Percentiles rank a stretch among this genome's conserved stretches.
Evolutionary conservation across 495 filamentous ascomycete genomes (phyloP).

Genomic region (Barbatosphaeria neglecta): DNA sequence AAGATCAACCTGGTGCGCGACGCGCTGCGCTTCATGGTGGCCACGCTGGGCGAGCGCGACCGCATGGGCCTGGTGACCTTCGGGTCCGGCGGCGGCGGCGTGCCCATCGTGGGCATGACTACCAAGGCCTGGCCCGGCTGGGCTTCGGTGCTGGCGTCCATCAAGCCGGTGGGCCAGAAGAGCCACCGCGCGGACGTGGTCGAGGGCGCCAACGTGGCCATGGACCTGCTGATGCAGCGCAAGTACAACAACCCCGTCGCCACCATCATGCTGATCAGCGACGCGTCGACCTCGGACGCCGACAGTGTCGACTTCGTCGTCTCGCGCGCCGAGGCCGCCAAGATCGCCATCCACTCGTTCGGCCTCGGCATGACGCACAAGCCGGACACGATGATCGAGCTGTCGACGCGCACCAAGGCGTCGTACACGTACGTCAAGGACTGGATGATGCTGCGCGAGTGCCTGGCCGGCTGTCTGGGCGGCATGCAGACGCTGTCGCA

Average conservation of each 20-base stretch:
- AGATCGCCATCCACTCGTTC: conserved; percentile 95
- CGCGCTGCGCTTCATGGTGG: conserved; percentile 83
- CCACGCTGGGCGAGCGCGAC: conserved; percentile 83
- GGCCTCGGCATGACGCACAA: conserved; percentile 95
- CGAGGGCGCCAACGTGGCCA: conserved; percentile 94
- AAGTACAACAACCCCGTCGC: conserved; percentile 94
- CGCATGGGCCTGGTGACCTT: conserved; percentile 98
- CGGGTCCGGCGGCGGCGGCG: conserved; percentile 85
- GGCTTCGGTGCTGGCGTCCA: conserved; percentile 75
- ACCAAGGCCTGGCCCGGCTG: conserved; percentile 89
- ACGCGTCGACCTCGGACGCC: conserved; percentile 92
- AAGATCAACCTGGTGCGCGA: conserved; percentile 96
- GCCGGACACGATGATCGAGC: conserved; percentile 95
- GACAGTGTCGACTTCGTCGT: conserved; percentile 98
- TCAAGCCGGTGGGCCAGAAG: conserved; percentile 91
- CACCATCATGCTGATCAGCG: conserved; percentile 94
- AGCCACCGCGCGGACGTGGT: conserved; percentile 94
- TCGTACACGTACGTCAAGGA: conserved; percentile 98
- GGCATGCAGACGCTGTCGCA: conserved; percentile 95
- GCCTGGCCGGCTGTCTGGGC: conserved; percentile 87
- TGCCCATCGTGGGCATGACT: conserved; percentile 95
- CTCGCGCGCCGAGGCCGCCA: conserved; percentile 93
- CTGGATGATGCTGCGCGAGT: conserved; percentile 99
- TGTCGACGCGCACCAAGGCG: conserved; percentile 91
- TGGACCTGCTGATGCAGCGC: conserved; percentile 97